phyloP scores from a whole-genome alignment of 495 filamentous ascomycete genomes.

The Penicillium lagena region DNA sequence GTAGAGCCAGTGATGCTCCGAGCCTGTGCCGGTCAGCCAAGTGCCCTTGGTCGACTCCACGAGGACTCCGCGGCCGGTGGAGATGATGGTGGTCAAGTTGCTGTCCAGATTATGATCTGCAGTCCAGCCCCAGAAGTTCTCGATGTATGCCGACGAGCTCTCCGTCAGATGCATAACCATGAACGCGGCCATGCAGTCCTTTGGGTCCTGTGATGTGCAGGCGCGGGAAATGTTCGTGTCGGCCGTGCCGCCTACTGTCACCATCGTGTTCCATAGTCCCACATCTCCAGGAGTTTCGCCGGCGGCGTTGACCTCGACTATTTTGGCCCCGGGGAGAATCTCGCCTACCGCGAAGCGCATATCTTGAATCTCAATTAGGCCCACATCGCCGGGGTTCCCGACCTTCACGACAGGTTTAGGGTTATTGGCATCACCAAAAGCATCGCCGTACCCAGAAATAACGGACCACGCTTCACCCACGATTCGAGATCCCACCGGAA shows the following conservation, averaged over 20 bases:
- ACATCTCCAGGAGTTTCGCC: slow-evolving; percentile 47
- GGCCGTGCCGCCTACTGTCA: slow-evolving; percentile 46
- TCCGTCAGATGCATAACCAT: slow-evolving; percentile 46
- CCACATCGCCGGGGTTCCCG: slow-evolving; percentile 50
- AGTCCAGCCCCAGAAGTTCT: slow-evolving; percentile 60
- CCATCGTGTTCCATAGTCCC: slow-evolving; percentile 51
- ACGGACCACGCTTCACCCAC: slow-evolving; percentile 50
- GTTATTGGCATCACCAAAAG: slow-evolving; percentile 42
- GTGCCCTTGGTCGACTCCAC: slow-evolving; percentile 39
- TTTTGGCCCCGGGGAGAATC: slow-evolving; percentile 42
- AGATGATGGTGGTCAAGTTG: slow-evolving; percentile 29
- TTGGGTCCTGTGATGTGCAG: slow-evolving; percentile 34
- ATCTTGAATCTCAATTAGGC: slow-evolving; percentile 52
- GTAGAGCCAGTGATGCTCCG: slow-evolving; percentile 47
- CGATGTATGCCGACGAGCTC: slow-evolving; percentile 47
- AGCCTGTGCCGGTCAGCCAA: slow-evolving; percentile 36
- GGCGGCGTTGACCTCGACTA: slow-evolving; percentile 46
- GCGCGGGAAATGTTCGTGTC: slow-evolving; percentile 26
- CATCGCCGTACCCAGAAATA: slow-evolving; percentile 41
- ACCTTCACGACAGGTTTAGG: slow-evolving; percentile 54
- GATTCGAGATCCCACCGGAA: slow-evolving; percentile 49
- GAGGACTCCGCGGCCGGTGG: slow-evolving; percentile 44
- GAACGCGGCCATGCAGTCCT: slow-evolving; percentile 42
- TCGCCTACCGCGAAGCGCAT: slow-evolving; percentile 48
- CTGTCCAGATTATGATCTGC: slow-evolving; percentile 50